Base-by-base conservation (phyloP, 1,284 basidiomycete genomes). In the Moesziomyces sp. region DNA sequence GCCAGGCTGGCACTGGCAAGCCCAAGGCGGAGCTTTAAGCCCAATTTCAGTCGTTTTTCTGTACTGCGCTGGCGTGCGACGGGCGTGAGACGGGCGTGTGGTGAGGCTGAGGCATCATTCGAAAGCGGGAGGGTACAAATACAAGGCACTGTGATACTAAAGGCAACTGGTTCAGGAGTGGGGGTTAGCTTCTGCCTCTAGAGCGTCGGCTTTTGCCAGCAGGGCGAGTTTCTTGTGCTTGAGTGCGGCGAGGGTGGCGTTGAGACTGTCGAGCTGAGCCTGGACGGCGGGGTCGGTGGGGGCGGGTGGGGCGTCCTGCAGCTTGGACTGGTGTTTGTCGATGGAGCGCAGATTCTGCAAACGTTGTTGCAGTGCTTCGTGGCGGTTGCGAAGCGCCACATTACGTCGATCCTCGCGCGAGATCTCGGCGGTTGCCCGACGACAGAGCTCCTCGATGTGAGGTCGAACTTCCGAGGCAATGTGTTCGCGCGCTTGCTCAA, bases 401-500 rank as follows among this genome's bases (percentile, higher is more conserved):
- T 59, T 66, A 5, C 66, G 49, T 18, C 72, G 58, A 14, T 74
- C 72, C 35, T 62, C 58, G 21, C 66, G 62, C 33, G 58, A 55
- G 18, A 74, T 65, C 14, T 74, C 66, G 47, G 50, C 43, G 1
- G 51, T 46, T 19, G 72, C 72, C 8, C 61, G 55, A 10, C 57
- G 53, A 30, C 63, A 56, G 46, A 74, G 72, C 40, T 69, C 66
- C 40, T 74, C 67, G 42, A 74, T 46, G 44, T 74, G 66, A 3
- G 72, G 72, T 4, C 63, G 62, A 13, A 74, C 72, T 60, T 74
- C 72, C 26, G 51, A 44, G 5, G 72, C 62, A 14, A 74, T 58
- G 55, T 74, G 72, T 6, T 64, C 54, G 40, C 72, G 66, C 0
- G 72, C 72, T 1, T 16, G 1, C 18, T 64, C 61, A 18, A 74